Conservation (phyloP, 441 rosid genomes). For the Gossypium davidsonii region DNA sequence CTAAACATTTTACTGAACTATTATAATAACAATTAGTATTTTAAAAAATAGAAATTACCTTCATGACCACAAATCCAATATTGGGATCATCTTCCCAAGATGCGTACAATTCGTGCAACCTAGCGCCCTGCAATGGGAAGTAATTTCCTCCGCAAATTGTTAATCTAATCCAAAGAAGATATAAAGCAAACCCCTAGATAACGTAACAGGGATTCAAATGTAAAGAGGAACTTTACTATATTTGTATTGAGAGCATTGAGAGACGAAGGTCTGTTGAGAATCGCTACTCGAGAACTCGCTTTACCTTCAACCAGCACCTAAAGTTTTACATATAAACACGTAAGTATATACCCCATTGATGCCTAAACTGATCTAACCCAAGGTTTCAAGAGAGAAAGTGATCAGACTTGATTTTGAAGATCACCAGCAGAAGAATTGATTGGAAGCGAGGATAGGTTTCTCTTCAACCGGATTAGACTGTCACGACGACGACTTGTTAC, state of each 20-base stretch:
- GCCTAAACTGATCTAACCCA: background rate
- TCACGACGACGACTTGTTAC: slow-evolving; percentile 25
- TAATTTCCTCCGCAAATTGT: background rate
- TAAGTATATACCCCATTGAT: background rate
- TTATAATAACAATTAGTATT: background rate
- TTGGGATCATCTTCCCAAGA: slow-evolving; percentile 83
- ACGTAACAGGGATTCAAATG: background rate
- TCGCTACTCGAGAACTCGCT: slow-evolving; percentile 56
- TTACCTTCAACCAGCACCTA: slow-evolving; percentile 72
- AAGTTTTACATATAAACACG: background rate
- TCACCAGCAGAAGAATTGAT: slow-evolving; percentile 31
- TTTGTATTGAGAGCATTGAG: slow-evolving; percentile 74
- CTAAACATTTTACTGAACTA: background rate
- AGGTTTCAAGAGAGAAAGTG: background rate
- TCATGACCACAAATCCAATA: slow-evolving; percentile 48
- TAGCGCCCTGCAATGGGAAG: slow-evolving; percentile 41
- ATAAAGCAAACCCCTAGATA: background rate
- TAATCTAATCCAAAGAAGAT: background rate
- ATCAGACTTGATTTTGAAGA: slow-evolving; percentile 44
- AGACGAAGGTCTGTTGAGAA: slow-evolving; percentile 67
- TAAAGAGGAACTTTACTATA: slow-evolving; percentile 35
- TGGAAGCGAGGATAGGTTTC: slow-evolving; percentile 37
- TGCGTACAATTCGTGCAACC: slow-evolving; percentile 57
- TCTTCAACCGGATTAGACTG: slow-evolving; percentile 15
- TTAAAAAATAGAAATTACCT: background rate